A percentile compares a stretch with the other conserved stretches of the same genome.
Conservation (phyloP, 176 grass and related monocot genomes). For the Rhynchospora breviuscula region DNA sequence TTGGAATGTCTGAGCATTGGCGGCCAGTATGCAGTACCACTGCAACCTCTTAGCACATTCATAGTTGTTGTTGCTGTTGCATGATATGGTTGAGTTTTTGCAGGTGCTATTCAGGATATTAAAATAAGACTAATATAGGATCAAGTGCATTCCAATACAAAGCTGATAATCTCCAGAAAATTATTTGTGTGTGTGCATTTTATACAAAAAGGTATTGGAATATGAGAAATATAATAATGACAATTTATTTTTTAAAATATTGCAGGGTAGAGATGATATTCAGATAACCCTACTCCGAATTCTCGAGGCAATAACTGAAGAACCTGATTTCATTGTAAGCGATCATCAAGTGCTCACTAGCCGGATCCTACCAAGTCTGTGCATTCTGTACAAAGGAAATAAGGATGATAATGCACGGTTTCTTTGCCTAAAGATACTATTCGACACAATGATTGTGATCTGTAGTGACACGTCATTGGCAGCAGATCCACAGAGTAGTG, state of each 20-base stretch:
- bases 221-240: not conserved
- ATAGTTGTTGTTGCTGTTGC: not conserved
- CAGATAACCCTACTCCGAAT: constrained; percentile 83
- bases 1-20: not conserved
- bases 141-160: not conserved
- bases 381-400: constrained; percentile 82
- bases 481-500: constrained; percentile 41
- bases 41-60: not conserved
- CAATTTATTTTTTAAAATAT: constrained; percentile 31
- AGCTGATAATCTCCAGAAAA: not conserved
- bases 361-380: constrained; percentile 70
- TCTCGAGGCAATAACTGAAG: constrained; percentile 77
- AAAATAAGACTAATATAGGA: not conserved
- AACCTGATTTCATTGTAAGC: constrained; percentile 68
- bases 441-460: constrained; percentile 60
- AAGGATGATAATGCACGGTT: constrained; percentile 91
- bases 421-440: constrained; percentile 75
- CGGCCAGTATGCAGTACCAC: not conserved
- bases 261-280: constrained; percentile 94
- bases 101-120: not conserved
- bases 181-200: no score
- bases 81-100: not conserved
- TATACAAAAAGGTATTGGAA: not conserved
- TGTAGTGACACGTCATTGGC: constrained; percentile 60
- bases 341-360: constrained; percentile 62